Base-by-base conservation (phyloP, 139 green algal genomes). In the Trebouxia sp. region DNA sequence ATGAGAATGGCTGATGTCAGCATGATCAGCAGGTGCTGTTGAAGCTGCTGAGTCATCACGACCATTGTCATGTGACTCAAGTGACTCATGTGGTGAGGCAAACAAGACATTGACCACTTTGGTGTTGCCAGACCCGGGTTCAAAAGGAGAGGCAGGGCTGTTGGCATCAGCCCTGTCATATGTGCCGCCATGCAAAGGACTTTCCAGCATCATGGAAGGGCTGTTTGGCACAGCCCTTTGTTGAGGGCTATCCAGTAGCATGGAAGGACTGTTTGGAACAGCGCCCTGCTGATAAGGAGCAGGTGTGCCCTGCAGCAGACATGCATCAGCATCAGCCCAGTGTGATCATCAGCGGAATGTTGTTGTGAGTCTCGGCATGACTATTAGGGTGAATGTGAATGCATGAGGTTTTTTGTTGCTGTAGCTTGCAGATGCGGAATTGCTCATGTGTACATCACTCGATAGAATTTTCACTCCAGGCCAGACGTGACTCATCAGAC, bases 41-140 rank as follows among this genome's bases (percentile, higher is more conserved):
- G 62, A 72, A 45, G 62, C 62, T 72, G 62, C 32, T 72, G 62
- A 72, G 62, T 72, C 62, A 72, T 72, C 37, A 14, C 32, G 62
- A 72, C 5, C 35, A 42, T 30, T 22, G 5, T 43, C n/a, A 28
- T 43, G 32, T 22, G 35, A 43, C 26, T 66, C 24, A 12, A 39
- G 24, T 17, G 35, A 8, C 14, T 72, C 62, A 6, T 30, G 32
- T 72, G 62, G 62, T 35, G 62, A 72, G 7, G 42, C 62, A 45
- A 72, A 72, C 11, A 72, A 35, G 5, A 41, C 35, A 8, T 72
- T 72, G 62, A 72, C 43, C 14, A 45, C 62, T 35, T 72, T 72
- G 35, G 62, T 72, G 32, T 72, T 72, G 62, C 62, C 62, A 32
- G 42, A 35, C 62, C 62, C 62, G 9, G 62, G 62, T 26, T 72